These are phyloP conservation scores for Coniochaeta sp. DNA, from an alignment of 2,329 filamentous ascomycete species.

Conservation along the genomic window DNA sequence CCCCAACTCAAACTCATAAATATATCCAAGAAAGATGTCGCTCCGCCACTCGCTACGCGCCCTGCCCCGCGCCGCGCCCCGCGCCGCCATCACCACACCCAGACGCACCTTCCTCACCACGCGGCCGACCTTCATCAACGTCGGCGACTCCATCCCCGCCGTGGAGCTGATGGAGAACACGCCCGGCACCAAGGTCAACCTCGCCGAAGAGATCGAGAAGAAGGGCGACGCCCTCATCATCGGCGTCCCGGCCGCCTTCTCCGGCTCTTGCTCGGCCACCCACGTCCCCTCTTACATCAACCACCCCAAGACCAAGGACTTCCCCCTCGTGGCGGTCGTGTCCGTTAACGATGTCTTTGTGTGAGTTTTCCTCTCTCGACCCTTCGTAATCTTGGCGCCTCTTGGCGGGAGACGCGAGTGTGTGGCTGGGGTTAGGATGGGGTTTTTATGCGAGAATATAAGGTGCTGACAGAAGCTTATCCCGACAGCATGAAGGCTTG, in stretches of 20 bases:
- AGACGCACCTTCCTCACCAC: slow-evolving; percentile 53
- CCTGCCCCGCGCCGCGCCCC: neutral
- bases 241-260: slow-evolving; percentile 76
- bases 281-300: slow-evolving; percentile 86
- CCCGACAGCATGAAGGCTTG: slow-evolving; percentile 76
- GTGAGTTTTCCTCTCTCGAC: slow-evolving; percentile 45
- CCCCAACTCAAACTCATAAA: too few species aligned
- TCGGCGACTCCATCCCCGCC: slow-evolving; percentile 72
- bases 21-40: neutral
- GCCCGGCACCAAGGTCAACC: slow-evolving; percentile 87
- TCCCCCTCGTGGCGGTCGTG: slow-evolving; percentile 81
- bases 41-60: neutral
- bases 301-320: slow-evolving; percentile 68
- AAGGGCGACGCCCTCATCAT: slow-evolving; percentile 70
- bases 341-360: slow-evolving; percentile 94
- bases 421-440: neutral
- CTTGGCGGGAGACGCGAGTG: neutral
- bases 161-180: slow-evolving; percentile 74
- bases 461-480: neutral
- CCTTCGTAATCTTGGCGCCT: neutral
- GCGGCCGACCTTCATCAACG: slow-evolving; percentile 56
- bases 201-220: slow-evolving; percentile 65
- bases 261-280: slow-evolving; percentile 45
- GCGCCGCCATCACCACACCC: neutral
- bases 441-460: too few species aligned